These are phyloP conservation scores for Fusarium foetens DNA, from an alignment of 2,329 filamentous ascomycete genomes.

Conservation along the genomic window DNA sequence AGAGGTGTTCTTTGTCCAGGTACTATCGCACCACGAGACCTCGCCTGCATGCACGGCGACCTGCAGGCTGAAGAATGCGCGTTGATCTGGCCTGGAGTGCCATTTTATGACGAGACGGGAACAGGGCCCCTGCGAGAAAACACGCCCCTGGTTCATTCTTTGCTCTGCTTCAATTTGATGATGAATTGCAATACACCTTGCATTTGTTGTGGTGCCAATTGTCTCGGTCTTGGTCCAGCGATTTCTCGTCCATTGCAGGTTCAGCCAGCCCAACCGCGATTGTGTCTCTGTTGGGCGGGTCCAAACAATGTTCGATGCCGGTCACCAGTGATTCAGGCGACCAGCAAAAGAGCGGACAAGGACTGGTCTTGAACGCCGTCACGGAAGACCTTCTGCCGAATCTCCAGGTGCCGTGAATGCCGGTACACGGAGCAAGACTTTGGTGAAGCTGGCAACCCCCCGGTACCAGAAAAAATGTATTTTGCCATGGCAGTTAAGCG, in stretches of 20 bases:
- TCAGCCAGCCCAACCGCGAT: constrained; percentile 13
- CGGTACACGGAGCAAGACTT: constrained; percentile 15
- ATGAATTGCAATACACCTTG: not conserved
- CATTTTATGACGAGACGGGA: constrained; percentile 25
- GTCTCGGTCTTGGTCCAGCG: constrained; percentile 26
- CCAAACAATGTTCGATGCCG: constrained; percentile 8
- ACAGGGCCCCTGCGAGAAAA: constrained; percentile 37
- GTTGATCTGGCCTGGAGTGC: constrained; percentile 38
- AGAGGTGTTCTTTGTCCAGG: constrained; percentile 14
- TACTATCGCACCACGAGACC: constrained; percentile 46
- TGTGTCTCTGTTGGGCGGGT: constrained; percentile 23
- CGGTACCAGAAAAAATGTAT: not conserved
- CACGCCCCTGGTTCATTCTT: constrained; percentile 24
- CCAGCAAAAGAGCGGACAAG: constrained; percentile 13
- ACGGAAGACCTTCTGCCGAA: constrained; percentile 13
- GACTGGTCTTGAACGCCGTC: constrained; percentile 9
- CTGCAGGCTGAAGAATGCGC: constrained; percentile 44
- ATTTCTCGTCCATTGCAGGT: constrained; percentile 22
- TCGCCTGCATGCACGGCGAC: constrained; percentile 46
- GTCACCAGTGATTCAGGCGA: constrained; percentile 17
- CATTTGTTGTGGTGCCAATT: not conserved
- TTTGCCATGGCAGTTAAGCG: not conserved
- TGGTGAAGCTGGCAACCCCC: not conserved
- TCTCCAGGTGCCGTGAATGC: constrained; percentile 6
- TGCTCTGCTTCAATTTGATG: constrained; percentile 8